Evolutionary conservation across 768 basidiomycete genomes (phyloP).

Genomic region (Mycena sanguinolenta): DNA sequence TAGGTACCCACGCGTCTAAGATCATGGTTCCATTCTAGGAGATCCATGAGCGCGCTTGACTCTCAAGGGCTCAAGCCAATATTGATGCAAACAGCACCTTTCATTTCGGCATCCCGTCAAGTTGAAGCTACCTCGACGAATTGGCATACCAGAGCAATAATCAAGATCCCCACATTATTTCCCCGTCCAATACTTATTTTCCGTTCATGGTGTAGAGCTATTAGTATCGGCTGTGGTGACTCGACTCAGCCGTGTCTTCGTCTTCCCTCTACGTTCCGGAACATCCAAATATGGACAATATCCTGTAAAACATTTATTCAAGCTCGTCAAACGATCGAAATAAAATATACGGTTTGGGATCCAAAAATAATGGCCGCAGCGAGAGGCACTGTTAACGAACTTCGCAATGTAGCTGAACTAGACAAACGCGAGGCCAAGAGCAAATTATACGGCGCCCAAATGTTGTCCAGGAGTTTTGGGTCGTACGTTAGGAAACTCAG

Average conservation of each 20-base stretch:
- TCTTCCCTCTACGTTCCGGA: conserved; percentile 1
- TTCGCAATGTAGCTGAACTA: background rate
- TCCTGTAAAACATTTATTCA: background rate
- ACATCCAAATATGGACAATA: conserved; percentile 16
- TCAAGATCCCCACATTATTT: too few relatives aligned
- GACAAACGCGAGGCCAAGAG: conserved; percentile 15
- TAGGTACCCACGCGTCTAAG: too few relatives aligned
- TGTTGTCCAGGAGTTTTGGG: conserved; percentile 1
- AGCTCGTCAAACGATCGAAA: background rate
- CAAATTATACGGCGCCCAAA: conserved; percentile 18
- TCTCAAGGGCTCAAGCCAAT: too few relatives aligned
- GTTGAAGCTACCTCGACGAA: too few relatives aligned
- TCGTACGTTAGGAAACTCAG: conserved; percentile 26
- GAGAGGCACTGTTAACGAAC: background rate
- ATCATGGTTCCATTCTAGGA: too few relatives aligned
- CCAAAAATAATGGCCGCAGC: conserved; percentile 22
- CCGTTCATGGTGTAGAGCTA: background rate
- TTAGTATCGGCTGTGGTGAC: background rate
- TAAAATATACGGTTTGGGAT: conserved; percentile 15
- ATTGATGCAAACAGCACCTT: too few relatives aligned
- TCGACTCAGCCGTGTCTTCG: background rate
- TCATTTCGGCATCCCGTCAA: too few relatives aligned
- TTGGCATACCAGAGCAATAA: too few relatives aligned
- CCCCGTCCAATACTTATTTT: too few relatives aligned
- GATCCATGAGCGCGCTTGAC: too few relatives aligned